Evolutionary conservation across 352 stramenopile genomes (phyloP), one percentile per base, ranked within the genome.

Genomic region (Phytopythium chamaehyphon): DNA sequence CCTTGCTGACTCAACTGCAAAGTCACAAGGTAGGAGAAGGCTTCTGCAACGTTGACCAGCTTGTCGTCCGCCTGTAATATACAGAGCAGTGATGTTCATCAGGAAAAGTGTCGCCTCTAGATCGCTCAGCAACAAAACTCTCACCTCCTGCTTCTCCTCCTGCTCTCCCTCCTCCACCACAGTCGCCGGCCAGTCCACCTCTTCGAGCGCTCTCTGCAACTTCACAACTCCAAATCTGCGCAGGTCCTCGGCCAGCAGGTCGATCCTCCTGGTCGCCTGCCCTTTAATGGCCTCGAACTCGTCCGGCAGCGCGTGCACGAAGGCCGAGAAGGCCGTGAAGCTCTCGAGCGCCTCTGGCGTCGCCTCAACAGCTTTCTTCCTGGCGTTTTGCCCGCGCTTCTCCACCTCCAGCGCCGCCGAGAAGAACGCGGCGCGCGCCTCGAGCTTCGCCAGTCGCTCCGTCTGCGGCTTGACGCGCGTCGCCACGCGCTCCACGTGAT

Each of bases 221-320:
- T 86, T 87, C 45, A 74, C 59, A 21, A 88, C 54, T 14, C 67
- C 79, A 42, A 76, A 81, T 16, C 38, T 54, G 33, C 80, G 79
- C 36, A 90, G 58, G 39, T 76, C 66, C 18, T 62, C 40, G 8
- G 67, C 72, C 35, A 90, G 54, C n/a, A 65, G 51, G 2, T 73
- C 68, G 15, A 90, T 42, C 7, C 79, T 69, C 12, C 62, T 55
- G 37, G 46, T 54, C 4, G 74, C 76, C 61, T 85, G 68, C 53
- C 35, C 64, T 73, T 87, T 38, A 35, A 90, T 57, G n/a, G 69
- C 62, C 36, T 35, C 26, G 63, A 73, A 86, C 9, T 72, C 64
- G 16, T 50, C 46, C 15, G 79, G 74, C 51, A 90, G 52, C 38
- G 60, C 50, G 51, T 57, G 45, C 15, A 66, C 66, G 50, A 73